Percentiles rank a stretch among this genome's conserved stretches.
Conservation (phyloP, 1,139 yeast species). For the Zygoascus sp. region DNA sequence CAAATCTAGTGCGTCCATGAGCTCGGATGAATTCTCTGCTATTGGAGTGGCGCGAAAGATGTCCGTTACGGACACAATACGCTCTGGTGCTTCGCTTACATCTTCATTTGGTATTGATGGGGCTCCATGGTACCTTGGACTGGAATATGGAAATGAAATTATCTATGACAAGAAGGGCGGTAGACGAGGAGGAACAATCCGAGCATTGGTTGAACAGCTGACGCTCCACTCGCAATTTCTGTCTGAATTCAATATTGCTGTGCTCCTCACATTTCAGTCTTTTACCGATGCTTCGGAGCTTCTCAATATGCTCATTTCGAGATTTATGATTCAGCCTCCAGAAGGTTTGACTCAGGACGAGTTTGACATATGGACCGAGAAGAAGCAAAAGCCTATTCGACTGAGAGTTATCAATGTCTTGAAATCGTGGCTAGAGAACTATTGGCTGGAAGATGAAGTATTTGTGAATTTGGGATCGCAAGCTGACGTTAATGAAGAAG, state of each 20-base stretch:
- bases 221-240: conserved; percentile 75
- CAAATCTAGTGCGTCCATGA: background rate
- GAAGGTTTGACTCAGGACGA: conserved; percentile 84
- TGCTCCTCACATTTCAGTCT: conserved; percentile 71
- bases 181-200: conserved; percentile 81
- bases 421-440: conserved; percentile 65
- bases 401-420: conserved; percentile 65
- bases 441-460: conserved; percentile 63
- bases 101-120: conserved; percentile 19
- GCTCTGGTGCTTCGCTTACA: conserved; percentile 1
- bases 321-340: conserved; percentile 78
- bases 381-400: conserved; percentile 62
- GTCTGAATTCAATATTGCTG: conserved; percentile 62
- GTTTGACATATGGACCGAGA: conserved; percentile 72
- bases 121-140: conserved; percentile 73
- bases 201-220: conserved; percentile 75
- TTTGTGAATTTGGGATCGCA: background rate
- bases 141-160: conserved; percentile 71
- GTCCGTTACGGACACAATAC: conserved; percentile 6
- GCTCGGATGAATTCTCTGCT: background rate
- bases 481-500: conserved; percentile 28
- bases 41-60: background rate
- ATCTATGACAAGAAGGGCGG: conserved; percentile 68
- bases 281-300: conserved; percentile 68
- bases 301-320: conserved; percentile 53